A percentile compares a stretch with the other conserved stretches of the same genome.
Conservation (phyloP, 306 rosid genomes). For the Cucurbita ficifolia region DNA sequence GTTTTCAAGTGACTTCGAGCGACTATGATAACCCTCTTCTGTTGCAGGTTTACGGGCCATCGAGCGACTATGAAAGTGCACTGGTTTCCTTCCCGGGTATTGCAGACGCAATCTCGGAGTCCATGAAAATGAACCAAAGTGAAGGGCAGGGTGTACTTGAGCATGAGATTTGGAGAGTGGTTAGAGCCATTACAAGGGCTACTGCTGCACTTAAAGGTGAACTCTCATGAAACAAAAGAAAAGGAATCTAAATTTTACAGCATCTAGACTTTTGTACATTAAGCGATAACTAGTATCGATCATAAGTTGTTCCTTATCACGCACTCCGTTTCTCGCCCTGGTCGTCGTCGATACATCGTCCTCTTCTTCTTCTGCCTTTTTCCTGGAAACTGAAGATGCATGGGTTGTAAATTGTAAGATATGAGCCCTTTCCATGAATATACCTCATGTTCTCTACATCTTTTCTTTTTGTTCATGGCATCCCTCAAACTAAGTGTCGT, state of each 20-base stretch:
- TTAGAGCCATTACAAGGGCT: slow-evolving; percentile 72
- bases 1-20: not conserved
- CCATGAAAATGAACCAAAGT: slow-evolving; percentile 14
- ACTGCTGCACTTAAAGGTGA: slow-evolving; percentile 59
- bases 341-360: not conserved
- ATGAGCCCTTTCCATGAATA: not conserved
- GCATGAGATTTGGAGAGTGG: slow-evolving; percentile 88
- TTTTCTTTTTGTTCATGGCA: not conserved
- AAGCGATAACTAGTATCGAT: not conserved
- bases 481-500: not conserved
- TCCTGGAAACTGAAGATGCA: not conserved
- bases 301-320: not conserved
- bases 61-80: slow-evolving; percentile 32
- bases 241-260: not conserved
- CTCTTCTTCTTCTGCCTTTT: not conserved
- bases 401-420: not conserved
- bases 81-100: slow-evolving; percentile 71
- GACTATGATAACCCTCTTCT: not conserved
- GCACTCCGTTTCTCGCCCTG: not conserved
- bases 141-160: slow-evolving; percentile 31
- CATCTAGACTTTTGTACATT: not conserved
- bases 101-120: slow-evolving; percentile 45
- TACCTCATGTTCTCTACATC: not conserved
- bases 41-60: slow-evolving; percentile 64
- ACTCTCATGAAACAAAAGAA: slow-evolving; percentile 20